phyloP scores from a whole-genome alignment of 2,329 filamentous ascomycete genomes.

The Exophiala dermatitidis region DNA sequence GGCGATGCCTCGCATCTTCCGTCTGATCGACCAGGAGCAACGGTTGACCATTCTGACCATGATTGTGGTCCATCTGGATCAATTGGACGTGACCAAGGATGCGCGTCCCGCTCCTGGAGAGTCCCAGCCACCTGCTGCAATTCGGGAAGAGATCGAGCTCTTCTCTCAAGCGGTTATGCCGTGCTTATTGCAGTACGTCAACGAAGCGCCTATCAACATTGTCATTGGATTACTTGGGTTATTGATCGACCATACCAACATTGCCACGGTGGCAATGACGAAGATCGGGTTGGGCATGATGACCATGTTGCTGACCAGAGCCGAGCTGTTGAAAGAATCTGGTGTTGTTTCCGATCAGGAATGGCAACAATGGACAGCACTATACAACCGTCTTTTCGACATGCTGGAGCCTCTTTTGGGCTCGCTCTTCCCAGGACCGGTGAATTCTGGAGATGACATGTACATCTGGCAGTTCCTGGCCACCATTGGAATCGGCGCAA shows the following conservation, averaged over 20 bases:
- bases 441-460: slow-evolving; percentile 83
- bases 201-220: slow-evolving; percentile 82
- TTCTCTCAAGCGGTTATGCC: slow-evolving; percentile 86
- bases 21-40: slow-evolving; percentile 84
- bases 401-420: slow-evolving; percentile 74
- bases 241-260: slow-evolving; percentile 71
- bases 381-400: slow-evolving; percentile 84
- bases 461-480: slow-evolving; percentile 98
- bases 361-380: slow-evolving; percentile 73
- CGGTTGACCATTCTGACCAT: slow-evolving; percentile 89
- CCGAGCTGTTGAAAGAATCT: slow-evolving; percentile 84
- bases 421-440: slow-evolving; percentile 83
- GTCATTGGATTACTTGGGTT: slow-evolving; percentile 84
- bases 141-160: slow-evolving; percentile 86
- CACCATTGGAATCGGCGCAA: slow-evolving; percentile 87
- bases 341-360: slow-evolving; percentile 62
- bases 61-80: slow-evolving; percentile 87
- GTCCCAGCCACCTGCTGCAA: slow-evolving; percentile 61
- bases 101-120: slow-evolving; percentile 69
- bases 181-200: slow-evolving; percentile 80
- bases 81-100: slow-evolving; percentile 78
- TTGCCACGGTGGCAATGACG: slow-evolving; percentile 76
- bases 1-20: slow-evolving; percentile 88
- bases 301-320: slow-evolving; percentile 88
- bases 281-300: slow-evolving; percentile 83